Base-by-base conservation (phyloP, 345 rosid genomes). In the Aquilaria sinensis region DNA sequence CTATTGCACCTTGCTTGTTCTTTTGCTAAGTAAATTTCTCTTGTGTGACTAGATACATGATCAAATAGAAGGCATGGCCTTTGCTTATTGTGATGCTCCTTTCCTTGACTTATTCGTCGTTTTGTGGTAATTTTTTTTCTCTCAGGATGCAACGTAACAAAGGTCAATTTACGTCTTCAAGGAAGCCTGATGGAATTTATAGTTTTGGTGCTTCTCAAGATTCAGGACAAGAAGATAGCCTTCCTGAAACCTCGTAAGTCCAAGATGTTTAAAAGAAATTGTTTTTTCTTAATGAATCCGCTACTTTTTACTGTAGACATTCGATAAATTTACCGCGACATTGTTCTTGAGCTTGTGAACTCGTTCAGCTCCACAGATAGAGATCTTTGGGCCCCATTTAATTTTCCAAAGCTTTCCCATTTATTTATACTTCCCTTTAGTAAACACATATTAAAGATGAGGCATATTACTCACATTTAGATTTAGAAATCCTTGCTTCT, bases 111-210 rank as follows among this genome's bases (percentile, higher is more conserved):
- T 23, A 23, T 23, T 23, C 23, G 23, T 23, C 1, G 23, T 23
- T 23, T 23, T 23, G 23, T 23, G 23, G 23, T 23, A 23, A 23
- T 23, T 23, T 54, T 23, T 23, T 23, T 23, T 23, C 23, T 23
- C 23, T 23, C 93, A 93, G 98, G 79, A 93, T 93, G 98, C 87
- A 89, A 68, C 87, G 98, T 10, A 90, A 85, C 58, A 93, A 93
- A 71, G 98, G 98, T 74, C 98, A 93, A 14, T 93, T 93, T 75
- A 84, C 96, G n/a, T 93, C 97, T 59, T 58, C 86, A 63, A 87
- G 82, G 73, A 88, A 81, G 85, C 63, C 86, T 46, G 92, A 93
- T 57, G 91, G 92, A 58, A 50, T 73, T 60, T 72, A 70, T 69
- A 77, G 77, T 61, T 87, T 88, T 71, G 76, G 81, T 66, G 69